Conservation (phyloP, 345 rosid genomes). For the Gossypium thurberi region DNA sequence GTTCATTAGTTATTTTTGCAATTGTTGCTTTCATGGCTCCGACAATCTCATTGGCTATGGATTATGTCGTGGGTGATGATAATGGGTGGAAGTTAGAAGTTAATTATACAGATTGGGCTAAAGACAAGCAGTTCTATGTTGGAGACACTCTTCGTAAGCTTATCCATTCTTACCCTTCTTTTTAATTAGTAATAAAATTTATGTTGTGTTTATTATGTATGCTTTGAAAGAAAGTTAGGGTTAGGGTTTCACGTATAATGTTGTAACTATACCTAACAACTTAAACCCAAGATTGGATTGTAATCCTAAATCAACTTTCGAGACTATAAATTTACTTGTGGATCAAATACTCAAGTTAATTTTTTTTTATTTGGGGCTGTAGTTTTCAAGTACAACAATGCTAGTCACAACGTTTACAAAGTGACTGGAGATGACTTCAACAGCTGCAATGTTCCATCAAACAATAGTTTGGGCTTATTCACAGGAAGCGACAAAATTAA, state of each 20-base stretch:
- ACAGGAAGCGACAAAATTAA: background rate
- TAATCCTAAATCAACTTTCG: background rate
- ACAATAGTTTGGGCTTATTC: background rate
- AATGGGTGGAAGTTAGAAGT: background rate
- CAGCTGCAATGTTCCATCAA: background rate
- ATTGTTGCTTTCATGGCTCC: background rate
- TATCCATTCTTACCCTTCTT: background rate
- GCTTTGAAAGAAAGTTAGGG: too few species aligned
- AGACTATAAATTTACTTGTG: background rate
- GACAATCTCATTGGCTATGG: background rate
- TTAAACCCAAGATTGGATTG: too few species aligned
- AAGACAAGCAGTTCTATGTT: background rate
- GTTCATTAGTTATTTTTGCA: background rate
- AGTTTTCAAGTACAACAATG: background rate
- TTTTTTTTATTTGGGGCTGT: background rate
- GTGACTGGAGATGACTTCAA: background rate
- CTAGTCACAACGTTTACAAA: background rate
- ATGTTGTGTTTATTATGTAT: too few species aligned
- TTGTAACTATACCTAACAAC: too few species aligned
- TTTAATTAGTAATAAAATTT: too few species aligned
- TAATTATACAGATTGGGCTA: background rate
- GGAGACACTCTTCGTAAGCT: slow-evolving; percentile 6
- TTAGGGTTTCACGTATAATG: too few species aligned
- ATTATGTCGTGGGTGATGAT: background rate
- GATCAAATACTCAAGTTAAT: background rate